Evolutionary conservation across 139 green algal genomes (phyloP), one percentile per base, ranked within the genome.

Genomic region (Picochlorum sp.): DNA sequence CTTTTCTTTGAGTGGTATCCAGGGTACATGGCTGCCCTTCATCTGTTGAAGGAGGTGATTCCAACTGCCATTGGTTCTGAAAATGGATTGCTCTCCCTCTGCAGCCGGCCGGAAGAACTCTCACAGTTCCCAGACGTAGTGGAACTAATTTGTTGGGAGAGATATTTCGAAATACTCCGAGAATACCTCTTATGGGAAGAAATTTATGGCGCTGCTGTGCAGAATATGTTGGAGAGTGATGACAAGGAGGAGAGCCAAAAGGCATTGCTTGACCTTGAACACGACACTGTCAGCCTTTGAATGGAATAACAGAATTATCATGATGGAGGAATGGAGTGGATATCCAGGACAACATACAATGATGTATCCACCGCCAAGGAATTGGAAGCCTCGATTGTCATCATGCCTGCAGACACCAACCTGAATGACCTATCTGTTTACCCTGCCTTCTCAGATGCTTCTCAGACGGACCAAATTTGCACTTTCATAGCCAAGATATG

Each of bases 111-210:
- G 2, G 64, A 60, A 11, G 49, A 20, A 0, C 56, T 44, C 3
- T 45, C 45, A 37, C 34, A 16, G 30, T 41, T 30, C 18, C 62
- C 16, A 62, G 65, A 47, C 1, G 34, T 32, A 20, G 58, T 34
- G 13, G 65, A 71, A 38, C 21, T 66, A n/a, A 34, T 23, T 38
- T 30, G 11, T 44, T 78, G 71, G 71, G n/a, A 52, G 18, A 32
- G 54, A 23, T 73, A 62, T 63, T 69, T 62, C 13, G 59, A 69
- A n/a, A 49, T 63, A 14, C 58, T 69, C 45, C 28, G 21, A 11
- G 65, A 73, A 66, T 78, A 73, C 61, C 34, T 16, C 5, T 34
- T 10, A 6, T 78, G 71, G 71, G 57, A 73, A 64, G 14, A 58
- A 13, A 47, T 70, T 44, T 78, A 78, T 47, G 10, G 4, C 0